phyloP scores from a whole-genome alignment of 495 filamentous ascomycete genomes.

The Tuber magnatum region DNA sequence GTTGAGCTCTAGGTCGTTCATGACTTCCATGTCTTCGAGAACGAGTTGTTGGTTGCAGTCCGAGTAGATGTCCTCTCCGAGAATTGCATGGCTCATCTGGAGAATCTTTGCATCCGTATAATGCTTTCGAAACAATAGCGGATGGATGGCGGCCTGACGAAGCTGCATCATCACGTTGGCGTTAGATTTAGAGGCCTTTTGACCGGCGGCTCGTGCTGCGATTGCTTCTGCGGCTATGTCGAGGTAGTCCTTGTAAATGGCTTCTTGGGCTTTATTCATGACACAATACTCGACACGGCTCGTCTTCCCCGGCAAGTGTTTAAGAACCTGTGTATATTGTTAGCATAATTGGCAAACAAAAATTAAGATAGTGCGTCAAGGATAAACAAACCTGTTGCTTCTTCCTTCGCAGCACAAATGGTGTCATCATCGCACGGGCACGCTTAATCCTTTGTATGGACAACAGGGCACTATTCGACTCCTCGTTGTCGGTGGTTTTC shows the following conservation, averaged over 20 bases:
- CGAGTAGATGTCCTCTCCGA: conserved; percentile 57
- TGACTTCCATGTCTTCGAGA: conserved; percentile 60
- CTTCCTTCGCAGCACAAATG: conserved; percentile 86
- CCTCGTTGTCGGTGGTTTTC: conserved; percentile 64
- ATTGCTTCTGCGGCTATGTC: conserved; percentile 52
- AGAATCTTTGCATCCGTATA: conserved; percentile 66
- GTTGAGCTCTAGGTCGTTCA: conserved; percentile 78
- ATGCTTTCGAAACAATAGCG: conserved; percentile 71
- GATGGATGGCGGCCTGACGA: conserved; percentile 87
- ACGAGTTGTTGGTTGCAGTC: conserved; percentile 58
- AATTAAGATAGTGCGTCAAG: not conserved
- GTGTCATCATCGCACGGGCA: conserved; percentile 85
- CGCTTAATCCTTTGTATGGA: conserved; percentile 76
- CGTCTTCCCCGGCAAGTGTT: conserved; percentile 75
- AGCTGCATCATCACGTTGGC: conserved; percentile 82
- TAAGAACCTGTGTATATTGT: conserved; percentile 53
- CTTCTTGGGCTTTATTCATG: conserved; percentile 60
- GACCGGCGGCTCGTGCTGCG: conserved; percentile 52
- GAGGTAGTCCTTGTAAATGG: conserved; percentile 62
- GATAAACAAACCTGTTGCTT: conserved; percentile 58
- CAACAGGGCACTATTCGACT: conserved; percentile 61
- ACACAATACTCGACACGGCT: conserved; percentile 69
- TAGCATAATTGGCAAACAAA: not conserved
- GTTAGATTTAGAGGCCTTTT: conserved; percentile 51
- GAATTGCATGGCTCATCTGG: conserved; percentile 69